phyloP scores from a whole-genome alignment of 441 rosid species.

The Gossypium davidsonii region DNA sequence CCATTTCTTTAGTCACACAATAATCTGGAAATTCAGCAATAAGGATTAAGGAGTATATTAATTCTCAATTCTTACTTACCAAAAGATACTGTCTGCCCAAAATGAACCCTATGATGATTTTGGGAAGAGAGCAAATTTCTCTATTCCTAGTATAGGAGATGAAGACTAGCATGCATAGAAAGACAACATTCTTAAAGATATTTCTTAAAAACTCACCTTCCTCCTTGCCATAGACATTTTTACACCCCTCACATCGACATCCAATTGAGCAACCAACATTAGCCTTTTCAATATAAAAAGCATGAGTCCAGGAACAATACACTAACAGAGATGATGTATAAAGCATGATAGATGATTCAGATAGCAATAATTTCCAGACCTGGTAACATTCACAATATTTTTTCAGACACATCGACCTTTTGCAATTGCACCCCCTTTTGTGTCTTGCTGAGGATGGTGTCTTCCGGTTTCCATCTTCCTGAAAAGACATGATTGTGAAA shows the following conservation, averaged over 20 bases:
- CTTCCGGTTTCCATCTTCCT: slow-evolving; percentile 36
- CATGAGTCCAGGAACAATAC: slow-evolving; percentile 1
- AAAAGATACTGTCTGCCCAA: neutral
- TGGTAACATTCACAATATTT: slow-evolving; percentile 77
- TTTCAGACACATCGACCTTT: slow-evolving; percentile 58
- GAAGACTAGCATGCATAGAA: neutral
- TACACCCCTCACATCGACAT: slow-evolving; percentile 66
- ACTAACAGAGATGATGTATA: neutral
- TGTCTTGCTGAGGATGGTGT: slow-evolving; percentile 52
- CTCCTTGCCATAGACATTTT: slow-evolving; percentile 48
- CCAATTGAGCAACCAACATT: slow-evolving; percentile 61
- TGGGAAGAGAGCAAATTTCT: neutral
- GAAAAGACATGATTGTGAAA: slow-evolving; percentile 20
- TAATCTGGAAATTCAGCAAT: slow-evolving; percentile 25
- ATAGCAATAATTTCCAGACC: slow-evolving; percentile 24
- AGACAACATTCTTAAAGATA: neutral
- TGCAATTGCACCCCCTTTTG: slow-evolving; percentile 69
- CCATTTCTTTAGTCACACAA: slow-evolving; percentile 23
- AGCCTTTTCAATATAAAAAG: slow-evolving; percentile 34
- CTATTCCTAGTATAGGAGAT: neutral
- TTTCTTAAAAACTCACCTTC: slow-evolving; percentile 34
- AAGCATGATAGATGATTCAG: neutral
- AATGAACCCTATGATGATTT: slow-evolving; percentile 7
- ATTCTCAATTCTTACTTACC: neutral
- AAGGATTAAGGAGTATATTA: neutral